phyloP scores from a whole-genome alignment of 345 rosid genomes.

The Arabidopsis suecica region DNA sequence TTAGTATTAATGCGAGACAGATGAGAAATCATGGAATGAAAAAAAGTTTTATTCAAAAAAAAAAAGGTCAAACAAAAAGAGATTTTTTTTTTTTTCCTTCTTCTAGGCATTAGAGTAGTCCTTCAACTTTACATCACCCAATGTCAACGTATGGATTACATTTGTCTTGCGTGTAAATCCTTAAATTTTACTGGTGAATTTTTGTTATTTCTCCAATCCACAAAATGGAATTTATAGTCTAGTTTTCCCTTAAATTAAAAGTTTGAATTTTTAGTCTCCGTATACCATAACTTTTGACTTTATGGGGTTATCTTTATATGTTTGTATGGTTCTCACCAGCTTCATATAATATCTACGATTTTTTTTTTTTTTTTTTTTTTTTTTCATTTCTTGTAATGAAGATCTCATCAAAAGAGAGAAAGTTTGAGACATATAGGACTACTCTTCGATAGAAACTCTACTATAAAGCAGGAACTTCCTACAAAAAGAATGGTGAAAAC shows the following conservation, averaged over 20 bases:
- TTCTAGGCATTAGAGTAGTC: neutral
- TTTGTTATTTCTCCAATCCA: too few relatives aligned
- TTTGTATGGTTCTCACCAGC: neutral
- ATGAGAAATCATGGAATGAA: conserved; percentile 21
- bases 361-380: neutral
- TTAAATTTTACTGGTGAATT: too few relatives aligned
- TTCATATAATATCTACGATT: neutral
- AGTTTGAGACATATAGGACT: conserved; percentile 25
- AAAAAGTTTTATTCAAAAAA: conserved; percentile 7
- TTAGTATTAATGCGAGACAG: neutral
- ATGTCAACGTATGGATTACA: neutral
- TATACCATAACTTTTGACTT: neutral
- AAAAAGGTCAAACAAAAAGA: conserved; percentile 37
- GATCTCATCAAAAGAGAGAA: conserved; percentile 22
- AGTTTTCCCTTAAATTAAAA: too few relatives aligned
- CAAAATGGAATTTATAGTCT: too few relatives aligned
- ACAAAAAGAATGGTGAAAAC: conserved; percentile 29
- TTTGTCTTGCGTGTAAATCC: neutral
- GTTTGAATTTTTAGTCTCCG: too few relatives aligned
- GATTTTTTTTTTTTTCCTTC: neutral
- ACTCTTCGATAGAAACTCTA: conserved; percentile 10
- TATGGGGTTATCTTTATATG: neutral
- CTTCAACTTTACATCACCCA: neutral
- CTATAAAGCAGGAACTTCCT: conserved; percentile 27
- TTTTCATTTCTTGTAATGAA: neutral